Percentiles rank a stretch among this genome's conserved stretches.
phyloP scores from a whole-genome alignment of 306 rosid genomes.

The Cyclanthera cordifolia region DNA sequence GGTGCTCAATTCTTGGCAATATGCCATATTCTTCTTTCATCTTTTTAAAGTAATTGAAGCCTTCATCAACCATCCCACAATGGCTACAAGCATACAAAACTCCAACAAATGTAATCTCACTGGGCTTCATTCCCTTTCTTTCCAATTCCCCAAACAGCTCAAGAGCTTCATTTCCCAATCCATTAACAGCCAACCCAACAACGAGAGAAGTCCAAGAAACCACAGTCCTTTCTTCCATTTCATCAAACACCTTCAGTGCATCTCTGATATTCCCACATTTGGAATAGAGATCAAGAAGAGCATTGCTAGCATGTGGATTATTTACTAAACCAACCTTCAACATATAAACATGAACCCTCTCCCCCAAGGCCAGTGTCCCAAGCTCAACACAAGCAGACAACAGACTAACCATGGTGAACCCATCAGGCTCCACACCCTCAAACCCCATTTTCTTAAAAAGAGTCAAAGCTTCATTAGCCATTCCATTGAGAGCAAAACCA shows the following conservation, averaged over 20 bases:
- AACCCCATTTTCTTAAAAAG: slow-evolving; percentile 23
- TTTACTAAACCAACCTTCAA: slow-evolving; percentile 22
- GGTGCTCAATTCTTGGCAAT: slow-evolving; percentile 28
- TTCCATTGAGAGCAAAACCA: slow-evolving; percentile 32
- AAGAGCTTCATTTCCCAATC: slow-evolving; percentile 30
- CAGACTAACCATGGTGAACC: slow-evolving; percentile 38
- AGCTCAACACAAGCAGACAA: slow-evolving; percentile 37
- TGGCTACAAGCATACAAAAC: slow-evolving; percentile 40
- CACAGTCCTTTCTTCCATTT: slow-evolving; percentile 23
- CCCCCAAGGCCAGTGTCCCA: slow-evolving; percentile 32
- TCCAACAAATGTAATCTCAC: slow-evolving; percentile 34
- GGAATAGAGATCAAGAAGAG: slow-evolving; percentile 30
- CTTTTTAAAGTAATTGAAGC: slow-evolving; percentile 25
- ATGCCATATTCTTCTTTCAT: slow-evolving; percentile 29
- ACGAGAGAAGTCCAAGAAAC: slow-evolving; percentile 34
- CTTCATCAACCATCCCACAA: slow-evolving; percentile 34
- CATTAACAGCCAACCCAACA: slow-evolving; percentile 38
- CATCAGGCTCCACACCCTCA: slow-evolving; percentile 29
- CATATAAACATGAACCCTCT: slow-evolving; percentile 28
- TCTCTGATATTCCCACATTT: slow-evolving; percentile 31
- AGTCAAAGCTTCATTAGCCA: slow-evolving; percentile 32
- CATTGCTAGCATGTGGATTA: slow-evolving; percentile 25
- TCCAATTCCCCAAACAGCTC: slow-evolving; percentile 23
- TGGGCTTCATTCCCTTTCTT: slow-evolving; percentile 23
- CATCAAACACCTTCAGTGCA: slow-evolving; percentile 23